Evolutionary conservation across 805 yeast species (phyloP).

Genomic region (Kluyveromyces siamensis): DNA sequence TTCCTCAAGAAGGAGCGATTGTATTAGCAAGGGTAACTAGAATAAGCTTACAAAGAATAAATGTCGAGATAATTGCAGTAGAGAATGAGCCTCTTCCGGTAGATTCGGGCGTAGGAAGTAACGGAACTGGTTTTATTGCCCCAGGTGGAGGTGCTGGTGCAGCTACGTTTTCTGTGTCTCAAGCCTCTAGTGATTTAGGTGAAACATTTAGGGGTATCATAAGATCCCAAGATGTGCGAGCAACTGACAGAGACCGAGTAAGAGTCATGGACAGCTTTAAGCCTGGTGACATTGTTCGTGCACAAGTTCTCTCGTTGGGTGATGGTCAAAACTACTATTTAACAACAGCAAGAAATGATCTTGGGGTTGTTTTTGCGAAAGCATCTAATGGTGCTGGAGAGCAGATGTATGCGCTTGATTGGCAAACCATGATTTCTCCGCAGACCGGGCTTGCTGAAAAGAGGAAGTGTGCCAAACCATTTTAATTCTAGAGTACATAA

Average conservation of each 20-base stretch:
- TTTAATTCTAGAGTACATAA: slow-evolving; percentile 20
- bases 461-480: slow-evolving; percentile 91
- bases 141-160: slow-evolving; percentile 53
- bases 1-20: slow-evolving; percentile 79
- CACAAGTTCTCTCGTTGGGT: slow-evolving; percentile 73
- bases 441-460: slow-evolving; percentile 63
- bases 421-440: slow-evolving; percentile 89
- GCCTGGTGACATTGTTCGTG: slow-evolving; percentile 91
- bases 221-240: slow-evolving; percentile 79
- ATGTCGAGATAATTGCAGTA: slow-evolving; percentile 64
- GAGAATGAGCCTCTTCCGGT: slow-evolving; percentile 49
- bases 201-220: slow-evolving; percentile 84
- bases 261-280: slow-evolving; percentile 67
- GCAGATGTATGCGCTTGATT: slow-evolving; percentile 80
- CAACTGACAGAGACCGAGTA: slow-evolving; percentile 84
- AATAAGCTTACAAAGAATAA: slow-evolving; percentile 60
- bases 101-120: slow-evolving; percentile 62
- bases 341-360: slow-evolving; percentile 80
- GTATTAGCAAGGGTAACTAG: slow-evolving; percentile 70
- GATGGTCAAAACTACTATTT: slow-evolving; percentile 89
- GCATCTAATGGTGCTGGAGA: slow-evolving; percentile 59
- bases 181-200: slow-evolving; percentile 62
- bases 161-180: slow-evolving; percentile 32
- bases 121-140: slow-evolving; percentile 33
- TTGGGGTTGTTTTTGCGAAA: slow-evolving; percentile 89